Evolutionary conservation across 805 yeast species (phyloP).

Genomic region (Kuraishia cidri): DNA sequence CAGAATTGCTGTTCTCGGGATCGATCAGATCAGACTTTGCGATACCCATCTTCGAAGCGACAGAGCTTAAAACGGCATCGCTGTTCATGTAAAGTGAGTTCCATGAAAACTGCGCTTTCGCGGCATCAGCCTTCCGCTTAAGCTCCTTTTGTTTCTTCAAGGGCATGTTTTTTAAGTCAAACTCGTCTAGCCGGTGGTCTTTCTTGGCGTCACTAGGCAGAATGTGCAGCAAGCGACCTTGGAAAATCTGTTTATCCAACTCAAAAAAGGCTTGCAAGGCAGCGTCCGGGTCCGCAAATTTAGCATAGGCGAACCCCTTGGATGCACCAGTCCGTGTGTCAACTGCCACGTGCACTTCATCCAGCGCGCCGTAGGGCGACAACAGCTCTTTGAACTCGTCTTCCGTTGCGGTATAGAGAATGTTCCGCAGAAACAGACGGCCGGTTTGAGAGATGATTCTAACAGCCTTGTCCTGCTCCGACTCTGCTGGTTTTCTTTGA

Average conservation of each 20-base stretch:
- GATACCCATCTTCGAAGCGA: constrained; percentile 78
- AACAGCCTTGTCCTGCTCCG: constrained; percentile 28
- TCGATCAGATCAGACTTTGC: constrained; percentile 78
- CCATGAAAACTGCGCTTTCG: constrained; percentile 89
- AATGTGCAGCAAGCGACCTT: constrained; percentile 87
- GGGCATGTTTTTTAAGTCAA: constrained; percentile 84
- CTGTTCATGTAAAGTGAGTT: constrained; percentile 84
- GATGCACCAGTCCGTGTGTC: constrained; percentile 87
- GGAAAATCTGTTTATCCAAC: constrained; percentile 84
- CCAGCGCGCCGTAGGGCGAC: constrained; percentile 56
- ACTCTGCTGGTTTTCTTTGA: constrained; percentile 7
- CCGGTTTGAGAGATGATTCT: constrained; percentile 59
- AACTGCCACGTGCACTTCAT: constrained; percentile 87
- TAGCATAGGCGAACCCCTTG: constrained; percentile 87
- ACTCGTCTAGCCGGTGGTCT: constrained; percentile 79
- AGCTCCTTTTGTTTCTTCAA: constrained; percentile 84
- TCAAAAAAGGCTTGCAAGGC: constrained; percentile 70
- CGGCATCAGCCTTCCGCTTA: constrained; percentile 75
- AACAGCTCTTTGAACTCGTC: constrained; percentile 67
- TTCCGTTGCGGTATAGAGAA: constrained; percentile 71
- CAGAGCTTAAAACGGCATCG: constrained; percentile 88
- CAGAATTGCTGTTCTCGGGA: constrained; percentile 79
- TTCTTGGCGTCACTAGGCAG: constrained; percentile 80
- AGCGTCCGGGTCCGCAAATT: constrained; percentile 56
- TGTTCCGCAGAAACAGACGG: constrained; percentile 81